These are phyloP conservation scores for Xylaria sp. DNA, from an alignment of 2,329 filamentous ascomycete species.

Conservation along the genomic window DNA sequence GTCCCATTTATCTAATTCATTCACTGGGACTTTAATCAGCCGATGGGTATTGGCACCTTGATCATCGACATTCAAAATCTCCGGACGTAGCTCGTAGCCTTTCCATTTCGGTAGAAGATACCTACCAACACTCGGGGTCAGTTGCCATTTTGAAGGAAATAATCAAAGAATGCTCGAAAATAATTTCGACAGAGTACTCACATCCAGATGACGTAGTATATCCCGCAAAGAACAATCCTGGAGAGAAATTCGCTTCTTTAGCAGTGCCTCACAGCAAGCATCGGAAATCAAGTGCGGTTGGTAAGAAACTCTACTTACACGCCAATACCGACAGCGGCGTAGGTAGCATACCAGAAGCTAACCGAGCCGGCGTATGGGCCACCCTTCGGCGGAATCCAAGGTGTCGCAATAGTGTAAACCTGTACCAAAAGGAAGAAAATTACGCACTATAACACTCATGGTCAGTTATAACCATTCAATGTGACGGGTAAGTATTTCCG, in stretches of 20 bases:
- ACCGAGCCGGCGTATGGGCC: slow-evolving; percentile 72
- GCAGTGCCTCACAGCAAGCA: not conserved
- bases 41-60: slow-evolving; percentile 57
- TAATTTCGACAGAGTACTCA: not conserved
- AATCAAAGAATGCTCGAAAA: not conserved
- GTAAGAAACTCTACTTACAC: slow-evolving; percentile 62
- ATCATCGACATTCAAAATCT: slow-evolving; percentile 63
- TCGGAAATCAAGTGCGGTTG: not conserved
- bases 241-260: not conserved
- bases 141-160: not conserved
- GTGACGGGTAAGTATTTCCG: not conserved
- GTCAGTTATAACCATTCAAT: not conserved
- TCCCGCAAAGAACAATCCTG: slow-evolving; percentile 62
- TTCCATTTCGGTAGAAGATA: slow-evolving; percentile 63
- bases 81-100: slow-evolving; percentile 67
- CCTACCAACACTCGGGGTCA: not conserved
- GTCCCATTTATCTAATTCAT: slow-evolving; percentile 67
- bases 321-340: slow-evolving; percentile 71
- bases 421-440: slow-evolving; percentile 70
- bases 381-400: slow-evolving; percentile 74
- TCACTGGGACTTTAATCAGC: slow-evolving; percentile 64
- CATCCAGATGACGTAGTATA: slow-evolving; percentile 70
- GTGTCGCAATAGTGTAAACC: slow-evolving; percentile 73
- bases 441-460: slow-evolving; percentile 52
- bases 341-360: slow-evolving; percentile 80